Percentiles rank a stretch among this genome's conserved stretches.
Conservation (phyloP, 805 yeast genomes). For the Yamadazyma insecticola region DNA sequence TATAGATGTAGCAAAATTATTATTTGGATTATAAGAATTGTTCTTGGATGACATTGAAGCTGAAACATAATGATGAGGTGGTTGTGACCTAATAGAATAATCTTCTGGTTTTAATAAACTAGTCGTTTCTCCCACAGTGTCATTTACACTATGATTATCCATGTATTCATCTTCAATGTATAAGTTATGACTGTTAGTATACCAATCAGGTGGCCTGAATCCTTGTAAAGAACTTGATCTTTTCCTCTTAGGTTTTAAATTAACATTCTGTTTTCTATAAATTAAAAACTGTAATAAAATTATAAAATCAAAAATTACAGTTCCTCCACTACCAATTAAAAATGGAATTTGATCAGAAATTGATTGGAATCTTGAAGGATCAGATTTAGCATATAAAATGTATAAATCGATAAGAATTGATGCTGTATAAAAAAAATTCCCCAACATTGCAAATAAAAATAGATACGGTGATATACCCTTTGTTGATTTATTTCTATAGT, state of each 20-base stretch:
- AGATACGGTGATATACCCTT: slow-evolving; percentile 31
- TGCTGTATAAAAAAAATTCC: slow-evolving; percentile 30
- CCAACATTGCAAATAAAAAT: slow-evolving; percentile 32
- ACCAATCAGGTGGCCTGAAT: slow-evolving; percentile 38
- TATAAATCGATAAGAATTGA: slow-evolving; percentile 29
- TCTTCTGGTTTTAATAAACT: too few species aligned
- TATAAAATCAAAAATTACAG: slow-evolving; percentile 53
- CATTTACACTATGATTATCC: slow-evolving; percentile 5
- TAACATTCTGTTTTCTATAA: slow-evolving; percentile 3
- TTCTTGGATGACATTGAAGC: slow-evolving; percentile 4
- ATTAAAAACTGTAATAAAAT: slow-evolving; percentile 32
- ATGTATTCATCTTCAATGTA: too few species aligned
- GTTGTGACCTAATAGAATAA: slow-evolving; percentile 12
- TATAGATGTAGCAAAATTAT: neutral
- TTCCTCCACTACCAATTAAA: slow-evolving; percentile 77
- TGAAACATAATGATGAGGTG: slow-evolving; percentile 15
- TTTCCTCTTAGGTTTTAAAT: slow-evolving; percentile 1
- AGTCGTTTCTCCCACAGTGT: too few species aligned
- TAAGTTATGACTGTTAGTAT: slow-evolving; percentile 23
- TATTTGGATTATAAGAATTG: neutral
- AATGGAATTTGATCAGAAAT: slow-evolving; percentile 73
- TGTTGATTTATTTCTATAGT: slow-evolving; percentile 25
- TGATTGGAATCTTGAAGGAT: slow-evolving; percentile 19
- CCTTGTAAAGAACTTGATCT: slow-evolving; percentile 9
- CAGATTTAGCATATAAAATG: slow-evolving; percentile 15